Base-by-base conservation (phyloP, 495 filamentous ascomycete species). In the Articulospora tetracladia region DNA sequence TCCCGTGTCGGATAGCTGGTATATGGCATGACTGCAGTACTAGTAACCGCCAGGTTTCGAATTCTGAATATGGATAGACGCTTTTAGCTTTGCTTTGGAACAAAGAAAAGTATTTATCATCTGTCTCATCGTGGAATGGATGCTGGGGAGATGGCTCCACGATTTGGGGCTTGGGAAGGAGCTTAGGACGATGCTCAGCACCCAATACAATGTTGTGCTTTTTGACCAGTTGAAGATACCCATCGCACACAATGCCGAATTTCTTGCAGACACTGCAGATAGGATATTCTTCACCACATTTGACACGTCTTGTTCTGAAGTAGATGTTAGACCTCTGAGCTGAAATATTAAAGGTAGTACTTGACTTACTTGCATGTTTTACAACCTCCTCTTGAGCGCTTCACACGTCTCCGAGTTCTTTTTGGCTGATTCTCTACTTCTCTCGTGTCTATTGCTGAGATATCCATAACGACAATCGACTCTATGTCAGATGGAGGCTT, bases 221-320 rank as follows among this genome's bases (percentile, higher is more conserved):
- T 23, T 27, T 7, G 74, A 74, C 54, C 74, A 77, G 73, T 17
- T 78, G 74, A 20, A 20, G 22, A 58, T 82, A 82, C 52, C 79
- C 79, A n/a, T 67, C 65, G 64, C 79, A 82, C n/a, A 59, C 57
- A 57, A 73, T 77, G 58, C 72, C 76, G 22, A 75, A 76, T 24
- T 74, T 72, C n/a, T 78, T 66, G 61, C 85, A 88, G 27, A 80
- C 79, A 34, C 70, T 68, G 63, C 84, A 88, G 1, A 60, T 59
- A 3, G 85, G 84, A 49, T 78, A 81, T 60, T 71, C 72, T 65
- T 88, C 85, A 67, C 83, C 85, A 69, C 85, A 88, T 70, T 87
- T 86, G 24, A 88, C 84, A 58, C 77, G 76, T 41, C 85, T 74
- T 44, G 79, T 78, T 64, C 84, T 86, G 58, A 39, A 34, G 30